Evolutionary conservation across 352 stramenopile genomes (phyloP).

Genomic region (Pythium volutum): DNA sequence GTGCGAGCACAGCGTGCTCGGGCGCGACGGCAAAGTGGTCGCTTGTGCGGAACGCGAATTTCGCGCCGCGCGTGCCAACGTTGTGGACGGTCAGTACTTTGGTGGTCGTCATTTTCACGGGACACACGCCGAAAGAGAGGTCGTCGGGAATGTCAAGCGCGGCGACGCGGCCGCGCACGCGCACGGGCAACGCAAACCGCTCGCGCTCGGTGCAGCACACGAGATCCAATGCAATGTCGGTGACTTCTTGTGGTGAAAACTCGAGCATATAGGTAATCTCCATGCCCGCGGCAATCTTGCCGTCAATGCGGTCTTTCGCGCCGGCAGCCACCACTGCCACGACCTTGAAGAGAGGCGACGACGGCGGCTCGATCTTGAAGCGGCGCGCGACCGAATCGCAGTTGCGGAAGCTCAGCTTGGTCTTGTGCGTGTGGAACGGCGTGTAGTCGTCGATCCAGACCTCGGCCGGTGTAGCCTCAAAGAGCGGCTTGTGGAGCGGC

Average conservation of each 20-base stretch:
- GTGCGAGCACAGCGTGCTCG: slow-evolving; percentile 53
- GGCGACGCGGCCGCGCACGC: slow-evolving; percentile 75
- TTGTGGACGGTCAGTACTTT: slow-evolving; percentile 90
- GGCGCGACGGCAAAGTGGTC: slow-evolving; percentile 66
- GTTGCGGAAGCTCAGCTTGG: slow-evolving; percentile 91
- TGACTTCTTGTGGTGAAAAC: slow-evolving; percentile 89
- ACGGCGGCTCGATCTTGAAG: slow-evolving; percentile 84
- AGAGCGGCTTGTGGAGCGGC: slow-evolving; percentile 83
- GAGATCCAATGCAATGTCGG: slow-evolving; percentile 87
- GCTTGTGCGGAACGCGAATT: slow-evolving; percentile 71
- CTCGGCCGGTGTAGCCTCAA: slow-evolving; percentile 75
- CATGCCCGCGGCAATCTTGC: slow-evolving; percentile 93
- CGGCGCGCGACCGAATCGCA: slow-evolving; percentile 88
- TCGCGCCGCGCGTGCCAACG: slow-evolving; percentile 72
- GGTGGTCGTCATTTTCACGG: slow-evolving; percentile 79
- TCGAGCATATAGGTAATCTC: slow-evolving; percentile 89
- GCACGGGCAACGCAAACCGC: slow-evolving; percentile 92
- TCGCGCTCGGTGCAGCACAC: slow-evolving; percentile 94
- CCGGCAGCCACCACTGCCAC: slow-evolving; percentile 21
- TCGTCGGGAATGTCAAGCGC: slow-evolving; percentile 90
- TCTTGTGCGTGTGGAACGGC: slow-evolving; percentile 75
- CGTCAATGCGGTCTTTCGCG: slow-evolving; percentile 38
- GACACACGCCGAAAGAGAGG: slow-evolving; percentile 81
- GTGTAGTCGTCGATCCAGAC: slow-evolving; percentile 93
- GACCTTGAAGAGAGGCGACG: slow-evolving; percentile 90